Conservation (phyloP, 2,329 filamentous ascomycete genomes). For the Penicillium sp. region DNA sequence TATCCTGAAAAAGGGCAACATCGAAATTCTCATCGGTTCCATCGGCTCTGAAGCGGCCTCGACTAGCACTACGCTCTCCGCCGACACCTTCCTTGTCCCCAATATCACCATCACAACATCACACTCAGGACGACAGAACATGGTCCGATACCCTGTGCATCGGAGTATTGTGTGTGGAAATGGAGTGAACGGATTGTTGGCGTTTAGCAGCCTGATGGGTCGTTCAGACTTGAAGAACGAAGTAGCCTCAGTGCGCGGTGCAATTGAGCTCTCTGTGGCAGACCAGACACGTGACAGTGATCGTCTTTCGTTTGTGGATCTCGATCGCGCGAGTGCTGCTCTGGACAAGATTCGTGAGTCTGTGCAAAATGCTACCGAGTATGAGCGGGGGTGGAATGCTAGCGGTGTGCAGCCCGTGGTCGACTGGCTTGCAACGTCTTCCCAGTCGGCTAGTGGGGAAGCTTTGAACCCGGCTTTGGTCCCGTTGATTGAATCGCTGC, state of each 20-base stretch:
- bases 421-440: conserved; percentile 54
- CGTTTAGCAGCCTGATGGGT: conserved; percentile 31
- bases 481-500: conserved; percentile 61
- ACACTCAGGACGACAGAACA: conserved; percentile 58
- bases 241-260: conserved; percentile 31
- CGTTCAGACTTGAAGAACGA: conserved; percentile 30
- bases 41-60: conserved; percentile 47
- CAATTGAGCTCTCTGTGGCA: conserved; percentile 46
- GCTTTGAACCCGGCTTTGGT: conserved; percentile 62
- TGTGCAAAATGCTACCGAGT: conserved; percentile 63
- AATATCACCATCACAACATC: conserved; percentile 64
- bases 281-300: conserved; percentile 26
- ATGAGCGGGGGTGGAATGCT: conserved; percentile 67
- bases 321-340: conserved; percentile 57
- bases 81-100: conserved; percentile 68
- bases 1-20: conserved; percentile 50
- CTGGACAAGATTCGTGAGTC: conserved; percentile 64
- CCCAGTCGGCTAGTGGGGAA: conserved; percentile 33
- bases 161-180: conserved; percentile 69
- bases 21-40: conserved; percentile 58
- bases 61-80: conserved; percentile 47
- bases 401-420: conserved; percentile 63
- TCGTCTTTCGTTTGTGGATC: conserved; percentile 55
- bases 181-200: conserved; percentile 61
- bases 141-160: conserved; percentile 77